phyloP scores from a whole-genome alignment of 108 stramenopile species.

The Schizochytrium sp. region DNA sequence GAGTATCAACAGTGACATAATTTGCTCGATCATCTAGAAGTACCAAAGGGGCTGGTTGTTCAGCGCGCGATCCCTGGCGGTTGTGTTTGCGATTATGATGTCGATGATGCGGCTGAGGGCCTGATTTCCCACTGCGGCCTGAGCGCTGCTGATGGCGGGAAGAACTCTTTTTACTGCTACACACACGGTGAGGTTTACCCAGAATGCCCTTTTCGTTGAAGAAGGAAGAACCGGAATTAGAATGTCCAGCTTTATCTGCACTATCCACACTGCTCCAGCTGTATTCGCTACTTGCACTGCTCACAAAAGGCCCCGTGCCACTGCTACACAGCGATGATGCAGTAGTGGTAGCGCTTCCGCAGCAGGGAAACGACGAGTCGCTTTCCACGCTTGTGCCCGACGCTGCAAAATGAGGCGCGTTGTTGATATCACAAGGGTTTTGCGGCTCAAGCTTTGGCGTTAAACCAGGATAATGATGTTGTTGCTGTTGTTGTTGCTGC shows the following conservation, averaged over 20 bases:
- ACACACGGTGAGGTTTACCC: no score
- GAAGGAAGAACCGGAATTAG: neutral
- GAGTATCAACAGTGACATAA: neutral
- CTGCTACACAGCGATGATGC: neutral
- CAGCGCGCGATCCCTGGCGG: neutral
- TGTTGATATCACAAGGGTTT: neutral
- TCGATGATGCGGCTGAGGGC: neutral
- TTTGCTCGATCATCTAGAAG: neutral
- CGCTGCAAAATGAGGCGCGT: neutral
- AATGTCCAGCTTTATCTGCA: neutral
- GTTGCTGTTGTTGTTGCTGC: neutral
- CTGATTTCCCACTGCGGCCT: no score
- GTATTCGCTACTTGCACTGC: neutral
- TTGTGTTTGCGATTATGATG: neutral
- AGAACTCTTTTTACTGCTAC: neutral
- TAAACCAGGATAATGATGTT: neutral
- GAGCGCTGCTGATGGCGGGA: neutral
- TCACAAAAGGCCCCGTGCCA: neutral
- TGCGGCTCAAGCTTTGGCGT: neutral
- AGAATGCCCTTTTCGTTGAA: neutral
- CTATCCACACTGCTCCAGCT: slow-evolving; percentile 30
- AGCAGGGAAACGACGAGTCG: neutral
- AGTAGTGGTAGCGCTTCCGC: neutral
- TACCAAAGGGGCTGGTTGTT: neutral
- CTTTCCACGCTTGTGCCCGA: neutral